phyloP scores from a whole-genome alignment of 768 basidiomycete genomes.

The Fibroporia radiculosa region DNA sequence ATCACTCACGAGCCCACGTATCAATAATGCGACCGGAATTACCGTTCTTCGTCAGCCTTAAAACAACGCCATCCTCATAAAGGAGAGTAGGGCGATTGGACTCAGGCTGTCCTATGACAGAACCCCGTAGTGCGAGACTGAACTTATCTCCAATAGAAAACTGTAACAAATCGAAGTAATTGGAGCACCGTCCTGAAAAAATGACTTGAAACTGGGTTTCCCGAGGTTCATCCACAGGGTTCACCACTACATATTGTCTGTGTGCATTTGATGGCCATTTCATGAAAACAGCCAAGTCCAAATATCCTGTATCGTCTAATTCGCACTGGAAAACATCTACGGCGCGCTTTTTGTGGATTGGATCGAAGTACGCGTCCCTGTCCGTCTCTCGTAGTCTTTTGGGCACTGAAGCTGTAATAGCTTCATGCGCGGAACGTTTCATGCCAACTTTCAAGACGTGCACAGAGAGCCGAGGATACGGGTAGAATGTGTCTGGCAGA shows the following conservation, averaged over 20 bases:
- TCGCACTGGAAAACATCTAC: constrained; percentile 25
- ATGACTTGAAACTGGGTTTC: constrained; percentile 30
- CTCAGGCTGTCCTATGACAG: constrained; percentile 24
- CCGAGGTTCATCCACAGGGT: constrained; percentile 9
- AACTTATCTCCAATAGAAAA: constrained; percentile 37
- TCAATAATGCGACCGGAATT: constrained; percentile 26
- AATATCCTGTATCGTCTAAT: constrained; percentile 29
- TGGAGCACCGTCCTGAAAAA: constrained; percentile 23
- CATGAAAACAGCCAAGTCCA: constrained; percentile 38
- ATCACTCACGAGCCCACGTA: constrained; percentile 35
- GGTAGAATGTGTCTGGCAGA: neutral
- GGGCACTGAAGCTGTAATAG: neutral
- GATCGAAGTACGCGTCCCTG: neutral
- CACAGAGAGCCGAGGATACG: neutral
- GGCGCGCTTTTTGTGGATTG: neutral
- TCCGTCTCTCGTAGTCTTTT: neutral
- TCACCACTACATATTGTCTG: constrained; percentile 19
- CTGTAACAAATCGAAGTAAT: constrained; percentile 28
- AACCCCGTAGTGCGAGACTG: constrained; percentile 41
- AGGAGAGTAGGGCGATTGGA: constrained; percentile 31
- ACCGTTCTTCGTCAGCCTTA: constrained; percentile 28
- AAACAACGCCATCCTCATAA: constrained; percentile 34
- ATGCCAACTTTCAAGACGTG: neutral
- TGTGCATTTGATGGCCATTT: constrained; percentile 26
- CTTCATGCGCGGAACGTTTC: neutral